Evolutionary conservation across 2,329 filamentous ascomycete genomes (phyloP), one percentile per base, ranked within the genome.

Genomic region (Stagonosporopsis rhizophila): DNA sequence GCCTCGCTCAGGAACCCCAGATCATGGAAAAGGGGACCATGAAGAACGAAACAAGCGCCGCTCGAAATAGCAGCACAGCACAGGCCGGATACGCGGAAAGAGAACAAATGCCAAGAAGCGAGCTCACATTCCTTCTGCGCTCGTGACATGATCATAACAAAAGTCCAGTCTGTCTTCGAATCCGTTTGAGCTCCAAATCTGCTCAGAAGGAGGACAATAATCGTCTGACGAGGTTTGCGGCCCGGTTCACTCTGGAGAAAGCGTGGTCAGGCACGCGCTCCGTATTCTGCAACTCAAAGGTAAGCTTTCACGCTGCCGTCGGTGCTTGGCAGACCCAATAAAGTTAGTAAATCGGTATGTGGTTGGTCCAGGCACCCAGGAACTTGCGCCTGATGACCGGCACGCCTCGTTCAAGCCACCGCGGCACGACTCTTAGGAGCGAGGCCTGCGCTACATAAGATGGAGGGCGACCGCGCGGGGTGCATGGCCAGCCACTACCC

Each of bases 371-470:
- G 46, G 42, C 40, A 52, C 23, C 37, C 42, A 53, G 50, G 50
- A 53, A 46, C 53, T 42, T 23, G 39, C 32, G 53, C 38, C 47
- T 56, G 42, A 11, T 42, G 53, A 56, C 53, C 37, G n/a, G 52
- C 35, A 38, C 41, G 52, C 52, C 52, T 45, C n/a, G 41, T 50
- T 44, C 42, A 51, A 56, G 53, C 47, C 47, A 56, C 53, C 32
- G 53, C 53, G 42, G 53, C 52, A 37, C 42, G 35, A 27, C n/a
- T 46, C 41, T 39, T 32, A 28, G 17, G 32, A 27, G 19, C 32
- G 34, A 39, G 38, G 17, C 25, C 41, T 44, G 41, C 30, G 27
- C 23, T 41, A 49, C 52, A 45, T 56, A 56, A 45, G 47, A 28
- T 50, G 39, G 40, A 37, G 20, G 45, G 34, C n/a, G 45, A 25